Conservation (phyloP, 2,329 filamentous ascomycete genomes). For the Thielaviopsis euricoi region DNA sequence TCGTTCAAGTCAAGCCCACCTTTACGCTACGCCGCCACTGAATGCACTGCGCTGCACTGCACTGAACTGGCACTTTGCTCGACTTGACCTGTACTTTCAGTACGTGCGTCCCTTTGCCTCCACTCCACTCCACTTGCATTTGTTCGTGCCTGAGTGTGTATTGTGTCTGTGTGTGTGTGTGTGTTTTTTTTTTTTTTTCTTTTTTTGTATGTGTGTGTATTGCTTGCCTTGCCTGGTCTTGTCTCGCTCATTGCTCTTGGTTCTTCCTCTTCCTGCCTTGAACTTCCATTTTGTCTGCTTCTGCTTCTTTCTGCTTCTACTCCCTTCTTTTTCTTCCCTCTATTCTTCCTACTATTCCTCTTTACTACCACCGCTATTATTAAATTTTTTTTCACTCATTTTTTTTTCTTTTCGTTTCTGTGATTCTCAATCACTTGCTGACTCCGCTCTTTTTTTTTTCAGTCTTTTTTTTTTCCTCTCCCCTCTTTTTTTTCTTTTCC, state of each 20-base stretch:
- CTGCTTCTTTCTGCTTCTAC: neutral
- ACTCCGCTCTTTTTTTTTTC: conserved; percentile 8
- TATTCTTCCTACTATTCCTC: neutral
- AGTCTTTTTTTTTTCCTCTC: conserved; percentile 12
- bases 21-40: too few relatives aligned
- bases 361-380: neutral
- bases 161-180: too few relatives aligned
- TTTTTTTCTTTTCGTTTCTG: neutral
- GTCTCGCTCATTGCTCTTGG: too few relatives aligned
- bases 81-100: too few relatives aligned
- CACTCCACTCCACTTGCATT: too few relatives aligned
- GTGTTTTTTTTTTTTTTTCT: conserved; percentile 16
- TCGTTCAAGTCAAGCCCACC: neutral
- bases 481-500: conserved; percentile 6
- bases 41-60: too few relatives aligned
- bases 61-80: too few relatives aligned
- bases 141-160: too few relatives aligned
- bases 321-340: neutral
- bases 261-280: conserved; percentile 15
- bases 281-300: neutral
- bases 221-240: conserved; percentile 10
- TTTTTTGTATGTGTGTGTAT: neutral
- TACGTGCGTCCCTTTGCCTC: conserved; percentile 8
- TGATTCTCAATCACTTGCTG: neutral
- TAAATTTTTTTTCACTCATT: neutral